Evolutionary conservation across 495 filamentous ascomycete species (phyloP), one percentile per base, ranked within the genome.

Genomic region (Talaromyces wortmannii): DNA sequence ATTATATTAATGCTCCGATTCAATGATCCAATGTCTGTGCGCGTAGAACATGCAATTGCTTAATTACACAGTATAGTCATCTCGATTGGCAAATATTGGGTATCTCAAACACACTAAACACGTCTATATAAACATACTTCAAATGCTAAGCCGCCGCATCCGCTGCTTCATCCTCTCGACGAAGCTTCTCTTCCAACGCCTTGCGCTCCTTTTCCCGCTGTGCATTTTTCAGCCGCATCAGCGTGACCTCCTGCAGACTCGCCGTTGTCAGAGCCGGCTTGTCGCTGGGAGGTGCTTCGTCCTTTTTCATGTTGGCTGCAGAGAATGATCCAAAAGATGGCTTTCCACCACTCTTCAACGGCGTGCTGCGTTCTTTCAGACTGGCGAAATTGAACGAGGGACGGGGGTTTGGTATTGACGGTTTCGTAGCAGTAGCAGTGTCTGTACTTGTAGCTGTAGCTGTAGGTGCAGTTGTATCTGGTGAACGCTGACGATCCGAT

Each of bases 191-290:
- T 55, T 82, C 81, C 13, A 83, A 61, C 13, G 78, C 70, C 40
- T 68, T 74, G 42, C 73, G 68, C 57, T 77, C 75, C 62, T 82
- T 83, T 60, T 86, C 81, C 10, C 71, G 65, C 58, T 78, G 75
- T 0, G 81, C 80, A 53, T 78, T 82, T 60, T 82, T 84, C 51
- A 87, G 57, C 32, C 81, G 70, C 64, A 85, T 86, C 64, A 85
- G 64, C 1, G 78, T 84, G 55, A 79, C 58, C 40, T 87, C 83
- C 60, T 86, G 73, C 31, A 84, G 53, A 55, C 74, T 84, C 3
- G 80, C 79, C 23, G 70, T 71, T 50, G 65, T 67, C 11, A 63
- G 17, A 3, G 61, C 59, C 42, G 66, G 65, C 0, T 60, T 59
- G 10, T 66, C 64, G 5, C 64, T 61, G 17, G 65, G 64, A 56